phyloP scores from a whole-genome alignment of 2,329 filamentous ascomycete genomes.

The Fusarium scirpi region DNA sequence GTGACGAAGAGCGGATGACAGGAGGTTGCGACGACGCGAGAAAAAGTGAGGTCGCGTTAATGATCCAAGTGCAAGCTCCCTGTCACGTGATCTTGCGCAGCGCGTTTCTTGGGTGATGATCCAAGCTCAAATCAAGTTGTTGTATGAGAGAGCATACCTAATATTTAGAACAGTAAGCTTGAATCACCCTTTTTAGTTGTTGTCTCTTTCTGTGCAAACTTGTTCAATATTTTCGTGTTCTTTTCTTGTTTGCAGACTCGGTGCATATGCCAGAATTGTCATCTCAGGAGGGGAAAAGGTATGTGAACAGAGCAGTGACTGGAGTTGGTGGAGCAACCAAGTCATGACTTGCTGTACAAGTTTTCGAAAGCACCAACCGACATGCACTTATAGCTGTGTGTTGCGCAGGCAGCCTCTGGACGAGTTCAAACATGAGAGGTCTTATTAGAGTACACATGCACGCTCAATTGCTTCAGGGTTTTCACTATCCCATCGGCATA shows the following conservation, averaged over 20 bases:
- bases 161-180: neutral
- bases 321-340: slow-evolving; percentile 41
- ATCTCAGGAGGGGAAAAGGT: neutral
- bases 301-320: neutral
- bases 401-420: neutral
- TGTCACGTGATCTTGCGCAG: slow-evolving; percentile 52
- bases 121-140: slow-evolving; percentile 29
- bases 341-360: neutral
- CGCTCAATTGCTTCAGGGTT: neutral
- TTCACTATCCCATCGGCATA: neutral
- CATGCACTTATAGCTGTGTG: neutral
- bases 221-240: neutral
- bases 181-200: neutral
- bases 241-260: neutral
- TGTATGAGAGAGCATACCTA: neutral
- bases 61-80: slow-evolving; percentile 47
- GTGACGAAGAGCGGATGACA: slow-evolving; percentile 43
- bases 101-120: slow-evolving; percentile 44
- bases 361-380: neutral
- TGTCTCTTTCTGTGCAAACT: neutral
- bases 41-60: slow-evolving; percentile 59
- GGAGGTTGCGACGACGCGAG: slow-evolving; percentile 53
- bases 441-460: neutral
- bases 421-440: neutral
- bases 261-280: neutral